phyloP scores from a whole-genome alignment of 345 rosid genomes.

The Salix exigua region DNA sequence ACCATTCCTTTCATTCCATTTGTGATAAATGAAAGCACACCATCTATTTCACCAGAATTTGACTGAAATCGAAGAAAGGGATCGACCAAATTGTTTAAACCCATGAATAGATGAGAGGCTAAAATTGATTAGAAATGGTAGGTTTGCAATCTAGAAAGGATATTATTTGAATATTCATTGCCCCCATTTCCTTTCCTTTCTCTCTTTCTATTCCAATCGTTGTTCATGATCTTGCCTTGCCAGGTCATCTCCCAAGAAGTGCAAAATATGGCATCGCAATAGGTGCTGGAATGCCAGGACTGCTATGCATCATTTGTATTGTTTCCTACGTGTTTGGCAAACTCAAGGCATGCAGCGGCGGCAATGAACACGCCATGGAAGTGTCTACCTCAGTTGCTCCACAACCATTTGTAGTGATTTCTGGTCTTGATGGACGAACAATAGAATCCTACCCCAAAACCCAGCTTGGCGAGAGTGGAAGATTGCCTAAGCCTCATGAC shows the following conservation, averaged over 20 bases:
- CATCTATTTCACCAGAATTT: background rate
- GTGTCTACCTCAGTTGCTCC: slow-evolving; percentile 2
- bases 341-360: background rate
- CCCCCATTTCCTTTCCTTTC: background rate
- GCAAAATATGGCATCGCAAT: slow-evolving; percentile 44
- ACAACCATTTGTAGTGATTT: background rate
- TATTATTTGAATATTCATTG: background rate
- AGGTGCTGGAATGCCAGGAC: slow-evolving; percentile 49
- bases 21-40: too few species aligned
- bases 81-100: background rate
- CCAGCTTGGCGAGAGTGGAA: slow-evolving; percentile 46
- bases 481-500: slow-evolving; percentile 44
- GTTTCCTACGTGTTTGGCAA: slow-evolving; percentile 22
- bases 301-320: slow-evolving; percentile 39
- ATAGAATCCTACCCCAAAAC: slow-evolving; percentile 59
- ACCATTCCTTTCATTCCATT: too few species aligned
- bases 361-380: background rate
- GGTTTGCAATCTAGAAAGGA: background rate
- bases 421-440: slow-evolving; percentile 39
- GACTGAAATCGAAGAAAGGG: too few species aligned
- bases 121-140: too few species aligned
- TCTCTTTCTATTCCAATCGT: background rate
- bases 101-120: background rate
- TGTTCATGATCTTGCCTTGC: background rate
- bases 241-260: slow-evolving; percentile 35